phyloP scores from a whole-genome alignment of 305 asterid species.

The Fraxinus sp. region DNA sequence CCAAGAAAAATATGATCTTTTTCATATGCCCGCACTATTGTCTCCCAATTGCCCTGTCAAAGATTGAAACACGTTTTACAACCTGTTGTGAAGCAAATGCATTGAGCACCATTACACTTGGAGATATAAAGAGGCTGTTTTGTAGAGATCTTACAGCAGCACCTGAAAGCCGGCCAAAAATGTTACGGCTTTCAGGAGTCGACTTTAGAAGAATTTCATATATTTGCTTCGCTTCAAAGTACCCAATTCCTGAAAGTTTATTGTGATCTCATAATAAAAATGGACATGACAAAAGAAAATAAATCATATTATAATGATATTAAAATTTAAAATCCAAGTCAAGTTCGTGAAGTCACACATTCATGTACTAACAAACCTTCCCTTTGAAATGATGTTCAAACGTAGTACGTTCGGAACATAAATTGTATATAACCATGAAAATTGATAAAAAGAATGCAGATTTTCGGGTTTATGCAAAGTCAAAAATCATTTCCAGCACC shows the following conservation, averaged over 20 bases:
- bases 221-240: conserved; percentile 72
- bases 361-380: conserved; percentile 10
- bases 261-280: conserved; percentile 14
- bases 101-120: not conserved
- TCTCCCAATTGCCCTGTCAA: conserved; percentile 92
- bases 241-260: conserved; percentile 62
- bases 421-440: not conserved
- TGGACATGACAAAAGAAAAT: conserved; percentile 6
- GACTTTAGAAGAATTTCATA: conserved; percentile 79
- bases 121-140: conserved; percentile 19
- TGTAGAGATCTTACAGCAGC: conserved; percentile 60
- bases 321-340: not conserved
- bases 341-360: conserved; percentile 11
- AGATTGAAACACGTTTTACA: conserved; percentile 18
- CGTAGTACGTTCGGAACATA: not conserved
- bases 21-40: conserved; percentile 81
- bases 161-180: conserved; percentile 99
- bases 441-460: not conserved
- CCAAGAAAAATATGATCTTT: conserved; percentile 88
- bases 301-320: conserved; percentile 8
- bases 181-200: conserved; percentile 88
- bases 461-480: not conserved
- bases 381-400: not conserved
- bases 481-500: not conserved
- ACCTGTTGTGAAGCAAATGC: conserved; percentile 11